Conservation (phyloP, 306 rosid species). For the Sophora flavescens region DNA sequence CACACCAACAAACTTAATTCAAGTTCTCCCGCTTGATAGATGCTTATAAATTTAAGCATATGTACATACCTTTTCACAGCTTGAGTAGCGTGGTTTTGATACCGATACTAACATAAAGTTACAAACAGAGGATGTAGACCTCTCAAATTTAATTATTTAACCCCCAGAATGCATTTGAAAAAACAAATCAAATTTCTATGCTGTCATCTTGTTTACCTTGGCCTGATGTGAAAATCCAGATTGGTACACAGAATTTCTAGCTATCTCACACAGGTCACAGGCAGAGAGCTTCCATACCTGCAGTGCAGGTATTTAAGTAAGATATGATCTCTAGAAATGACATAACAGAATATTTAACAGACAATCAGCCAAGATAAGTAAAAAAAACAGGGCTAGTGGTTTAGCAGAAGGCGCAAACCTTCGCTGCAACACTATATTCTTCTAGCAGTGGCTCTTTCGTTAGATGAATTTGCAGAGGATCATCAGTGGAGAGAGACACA, state of each 20-base stretch:
- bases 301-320: conserved; percentile 29
- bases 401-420: conserved; percentile 44
- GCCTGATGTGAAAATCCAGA: conserved; percentile 85
- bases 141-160: conserved; percentile 16
- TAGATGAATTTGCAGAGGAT: conserved; percentile 71
- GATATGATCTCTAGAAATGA: conserved; percentile 32
- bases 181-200: background rate
- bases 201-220: conserved; percentile 51
- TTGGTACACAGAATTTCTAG: conserved; percentile 89
- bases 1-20: conserved; percentile 7
- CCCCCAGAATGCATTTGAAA: background rate
- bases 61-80: background rate
- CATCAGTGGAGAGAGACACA: conserved; percentile 86
- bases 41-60: background rate
- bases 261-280: conserved; percentile 88
- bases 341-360: conserved; percentile 31
- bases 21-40: background rate
- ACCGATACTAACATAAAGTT: background rate
- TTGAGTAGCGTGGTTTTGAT: background rate
- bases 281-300: conserved; percentile 93
- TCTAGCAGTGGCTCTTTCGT: conserved; percentile 60
- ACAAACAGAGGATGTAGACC: background rate
- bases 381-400: background rate
- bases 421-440: conserved; percentile 64
- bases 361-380: background rate